Evolutionary conservation across 805 yeast species (phyloP), one percentile per base, ranked within the genome.

Genomic region (Phaffomyces opuntiae): DNA sequence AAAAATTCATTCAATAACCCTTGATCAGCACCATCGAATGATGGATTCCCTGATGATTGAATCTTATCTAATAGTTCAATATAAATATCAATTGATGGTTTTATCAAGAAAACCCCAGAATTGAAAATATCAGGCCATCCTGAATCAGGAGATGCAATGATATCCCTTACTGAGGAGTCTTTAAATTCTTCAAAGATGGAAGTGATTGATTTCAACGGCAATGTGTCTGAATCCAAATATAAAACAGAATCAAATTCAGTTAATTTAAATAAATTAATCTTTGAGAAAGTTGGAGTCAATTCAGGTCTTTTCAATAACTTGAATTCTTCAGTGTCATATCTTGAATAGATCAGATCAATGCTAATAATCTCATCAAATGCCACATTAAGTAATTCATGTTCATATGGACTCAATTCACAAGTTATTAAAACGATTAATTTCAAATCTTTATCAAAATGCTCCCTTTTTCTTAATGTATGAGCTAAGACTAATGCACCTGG

Each of bases 41-140:
- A 66, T 3, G 66, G 68, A 49, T n/a, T 43, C 31, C 42, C 51
- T 14, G 58, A 53, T 9, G 52, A 48, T 48, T 37, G 53, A 24
- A 66, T 56, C 21, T 58, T 57, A 2, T 51, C 44, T 19, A 63
- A 40, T 38, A 87, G 66, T 16, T 65, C 63, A 7, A 62, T 48
- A 53, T 66, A 81, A 17, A 68, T 74, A 0, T 50, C 50, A 2
- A 55, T 33, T 51, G 70, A 67, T 2, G 93, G 95, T 46, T 69
- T 70, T 25, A 78, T 60, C 7, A 81, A 68, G 49, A 87, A 68
- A 19, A 87, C 74, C 0, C 95, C 95, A 13, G 89, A 78, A 63
- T 87, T 87, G 70, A 87, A 87, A 43, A 82, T 73, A 65, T 87
- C 95, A 0, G 95, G 95, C 83, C 91, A 87, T n/a, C 95, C 93